Conservation (phyloP, 2,329 filamentous ascomycete genomes). For the Colletotrichum sp. region DNA sequence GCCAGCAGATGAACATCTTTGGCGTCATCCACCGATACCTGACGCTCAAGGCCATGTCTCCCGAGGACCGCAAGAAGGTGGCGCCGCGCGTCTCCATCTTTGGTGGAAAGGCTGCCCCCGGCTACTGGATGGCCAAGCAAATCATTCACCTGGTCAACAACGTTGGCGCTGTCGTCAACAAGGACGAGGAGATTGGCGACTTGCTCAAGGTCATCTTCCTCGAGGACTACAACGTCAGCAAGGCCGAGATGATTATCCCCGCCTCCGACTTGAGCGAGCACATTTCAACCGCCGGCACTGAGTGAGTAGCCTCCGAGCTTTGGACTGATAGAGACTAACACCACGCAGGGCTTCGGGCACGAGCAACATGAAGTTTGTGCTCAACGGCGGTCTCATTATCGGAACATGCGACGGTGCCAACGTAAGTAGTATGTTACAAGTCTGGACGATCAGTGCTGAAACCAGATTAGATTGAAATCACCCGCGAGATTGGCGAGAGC, state of each 20-base stretch:
- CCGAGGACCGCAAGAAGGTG: constrained; percentile 85
- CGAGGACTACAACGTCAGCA: constrained; percentile 99
- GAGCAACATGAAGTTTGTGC: constrained; percentile 99
- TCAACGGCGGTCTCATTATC: constrained; percentile 97
- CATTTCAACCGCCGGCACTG: constrained; percentile 96
- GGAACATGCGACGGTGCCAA: constrained; percentile 98
- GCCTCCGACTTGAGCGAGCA: constrained; percentile 98
- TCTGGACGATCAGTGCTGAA: constrained; percentile 10
- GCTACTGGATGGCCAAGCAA: constrained; percentile 99
- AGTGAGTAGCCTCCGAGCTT: constrained; percentile 57
- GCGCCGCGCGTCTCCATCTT: constrained; percentile 93
- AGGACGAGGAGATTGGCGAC: constrained; percentile 89
- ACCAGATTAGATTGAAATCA: constrained; percentile 81
- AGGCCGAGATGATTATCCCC: constrained; percentile 94
- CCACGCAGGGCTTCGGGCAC: constrained; percentile 71
- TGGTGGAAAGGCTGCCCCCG: constrained; percentile 95
- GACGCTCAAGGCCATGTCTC: constrained; percentile 81
- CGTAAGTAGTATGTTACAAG: constrained; percentile 57
- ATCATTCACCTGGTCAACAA: constrained; percentile 97
- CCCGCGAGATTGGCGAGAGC: constrained; percentile 91
- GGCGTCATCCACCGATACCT: constrained; percentile 96
- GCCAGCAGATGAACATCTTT: constrained; percentile 98
- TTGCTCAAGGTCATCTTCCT: constrained; percentile 96
- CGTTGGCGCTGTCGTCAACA: constrained; percentile 89
- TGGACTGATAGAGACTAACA: constrained; percentile 12